Conservation (phyloP, 73 alveolate species). For the Tetrahymena elliotti region DNA sequence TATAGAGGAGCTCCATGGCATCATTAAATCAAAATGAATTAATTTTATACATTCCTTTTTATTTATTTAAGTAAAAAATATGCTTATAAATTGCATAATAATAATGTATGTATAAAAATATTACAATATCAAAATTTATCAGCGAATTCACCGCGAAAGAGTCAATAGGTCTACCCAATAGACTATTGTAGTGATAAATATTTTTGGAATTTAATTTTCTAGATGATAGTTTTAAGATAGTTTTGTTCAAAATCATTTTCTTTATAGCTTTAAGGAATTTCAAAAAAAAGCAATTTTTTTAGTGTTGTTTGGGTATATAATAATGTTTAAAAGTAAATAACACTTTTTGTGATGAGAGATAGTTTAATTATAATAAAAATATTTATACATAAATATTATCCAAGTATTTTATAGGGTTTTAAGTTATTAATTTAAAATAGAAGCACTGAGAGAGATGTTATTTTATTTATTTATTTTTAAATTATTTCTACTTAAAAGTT, state of each 20-base stretch:
- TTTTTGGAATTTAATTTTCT: neutral
- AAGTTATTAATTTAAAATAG: neutral
- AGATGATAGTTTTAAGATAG: neutral
- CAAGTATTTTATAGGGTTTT: neutral
- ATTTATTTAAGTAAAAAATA: neutral
- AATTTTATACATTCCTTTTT: neutral
- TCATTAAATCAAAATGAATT: neutral
- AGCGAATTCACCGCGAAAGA: neutral
- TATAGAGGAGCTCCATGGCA: neutral
- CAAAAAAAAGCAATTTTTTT: too few species aligned
- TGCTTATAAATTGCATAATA: neutral
- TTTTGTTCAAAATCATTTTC: neutral
- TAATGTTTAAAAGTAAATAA: too few species aligned
- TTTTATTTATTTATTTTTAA: too few species aligned
- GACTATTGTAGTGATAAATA: neutral
- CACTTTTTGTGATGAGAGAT: too few species aligned
- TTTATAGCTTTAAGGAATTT: neutral
- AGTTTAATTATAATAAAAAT: too few species aligned
- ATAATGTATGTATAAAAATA: neutral
- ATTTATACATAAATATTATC: too few species aligned
- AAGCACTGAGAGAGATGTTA: neutral
- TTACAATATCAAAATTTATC: neutral
- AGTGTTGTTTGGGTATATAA: too few species aligned
- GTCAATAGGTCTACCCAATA: neutral
- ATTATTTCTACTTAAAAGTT: neutral